Percentiles rank a stretch among this genome's conserved stretches.
phyloP scores from a whole-genome alignment of 2,329 filamentous ascomycete genomes.

The Diplocarpon rosae region DNA sequence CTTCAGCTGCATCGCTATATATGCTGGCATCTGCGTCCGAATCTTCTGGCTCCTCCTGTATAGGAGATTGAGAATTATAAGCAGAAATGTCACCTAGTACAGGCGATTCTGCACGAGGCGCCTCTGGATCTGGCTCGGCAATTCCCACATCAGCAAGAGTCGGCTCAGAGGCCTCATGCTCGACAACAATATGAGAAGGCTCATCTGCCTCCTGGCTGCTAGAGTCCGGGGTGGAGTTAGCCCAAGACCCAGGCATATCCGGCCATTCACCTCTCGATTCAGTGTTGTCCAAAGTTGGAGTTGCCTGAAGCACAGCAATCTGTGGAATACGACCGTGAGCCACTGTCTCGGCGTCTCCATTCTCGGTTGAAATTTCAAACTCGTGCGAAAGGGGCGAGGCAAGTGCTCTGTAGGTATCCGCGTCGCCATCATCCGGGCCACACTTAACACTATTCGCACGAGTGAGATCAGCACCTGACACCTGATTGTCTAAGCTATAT shows the following conservation, averaged over 20 bases:
- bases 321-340: constrained; percentile 28
- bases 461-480: constrained; percentile 10
- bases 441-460: constrained; percentile 12
- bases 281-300: constrained; percentile 32
- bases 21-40: constrained; percentile 41
- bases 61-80: constrained; percentile 30
- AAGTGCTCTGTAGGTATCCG: constrained; percentile 12
- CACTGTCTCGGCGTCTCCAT: not conserved
- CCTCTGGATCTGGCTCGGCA: constrained; percentile 11
- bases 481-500: constrained; percentile 30
- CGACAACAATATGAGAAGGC: not conserved
- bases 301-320: constrained; percentile 36
- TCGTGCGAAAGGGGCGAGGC: constrained; percentile 3
- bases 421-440: constrained; percentile 11
- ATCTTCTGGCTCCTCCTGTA: constrained; percentile 28
- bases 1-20: constrained; percentile 70
- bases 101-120: constrained; percentile 4
- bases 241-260: constrained; percentile 45
- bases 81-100: constrained; percentile 11
- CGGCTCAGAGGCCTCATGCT: constrained; percentile 11
- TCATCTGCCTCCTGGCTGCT: constrained; percentile 11
- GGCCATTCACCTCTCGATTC: constrained; percentile 26
- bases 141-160: constrained; percentile 17
- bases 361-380: constrained; percentile 2
- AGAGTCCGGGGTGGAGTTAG: constrained; percentile 36